phyloP scores from a whole-genome alignment of 805 yeast genomes.

The Cyberlindnera bimundalis region DNA sequence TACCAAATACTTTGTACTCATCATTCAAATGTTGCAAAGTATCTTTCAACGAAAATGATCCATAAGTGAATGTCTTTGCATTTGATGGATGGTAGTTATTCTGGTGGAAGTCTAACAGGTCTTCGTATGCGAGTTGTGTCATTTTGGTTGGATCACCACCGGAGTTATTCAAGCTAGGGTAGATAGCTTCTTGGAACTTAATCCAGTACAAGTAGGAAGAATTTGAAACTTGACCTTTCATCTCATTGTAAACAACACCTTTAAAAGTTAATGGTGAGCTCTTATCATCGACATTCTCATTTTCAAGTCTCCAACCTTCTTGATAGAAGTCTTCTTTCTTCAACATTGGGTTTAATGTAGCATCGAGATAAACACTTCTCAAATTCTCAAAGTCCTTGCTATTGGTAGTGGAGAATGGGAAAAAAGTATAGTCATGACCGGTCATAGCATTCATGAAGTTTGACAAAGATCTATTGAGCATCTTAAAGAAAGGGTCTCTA shows the following conservation, averaged over 20 bases:
- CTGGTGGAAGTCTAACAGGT: conserved; percentile 72
- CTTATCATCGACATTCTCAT: conserved; percentile 54
- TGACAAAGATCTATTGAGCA: conserved; percentile 90
- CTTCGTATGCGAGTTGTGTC: conserved; percentile 70
- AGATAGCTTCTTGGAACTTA: conserved; percentile 76
- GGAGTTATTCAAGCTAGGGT: conserved; percentile 81
- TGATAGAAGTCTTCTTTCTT: conserved; percentile 81
- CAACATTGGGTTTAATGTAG: conserved; percentile 79
- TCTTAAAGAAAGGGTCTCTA: conserved; percentile 95
- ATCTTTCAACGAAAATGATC: conserved; percentile 61
- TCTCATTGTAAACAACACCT: conserved; percentile 97
- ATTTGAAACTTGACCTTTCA: conserved; percentile 96
- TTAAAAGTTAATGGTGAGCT: conserved; percentile 67
- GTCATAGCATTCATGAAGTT: conserved; percentile 99
- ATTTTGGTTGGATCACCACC: conserved; percentile 92
- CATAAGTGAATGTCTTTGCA: conserved; percentile 83
- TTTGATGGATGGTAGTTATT: conserved; percentile 86
- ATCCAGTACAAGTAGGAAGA: conserved; percentile 83
- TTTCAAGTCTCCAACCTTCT: conserved; percentile 97
- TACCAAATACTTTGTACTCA: conserved; percentile 52
- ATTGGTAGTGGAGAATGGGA: conserved; percentile 95
- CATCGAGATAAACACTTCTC: conserved; percentile 83
- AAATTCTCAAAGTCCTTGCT: conserved; percentile 73
- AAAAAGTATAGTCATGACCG: conserved; percentile 92
- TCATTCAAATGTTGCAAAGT: conserved; percentile 57